Base-by-base conservation (phyloP, 495 filamentous ascomycete genomes). In the Clavariopsis aquatica region DNA sequence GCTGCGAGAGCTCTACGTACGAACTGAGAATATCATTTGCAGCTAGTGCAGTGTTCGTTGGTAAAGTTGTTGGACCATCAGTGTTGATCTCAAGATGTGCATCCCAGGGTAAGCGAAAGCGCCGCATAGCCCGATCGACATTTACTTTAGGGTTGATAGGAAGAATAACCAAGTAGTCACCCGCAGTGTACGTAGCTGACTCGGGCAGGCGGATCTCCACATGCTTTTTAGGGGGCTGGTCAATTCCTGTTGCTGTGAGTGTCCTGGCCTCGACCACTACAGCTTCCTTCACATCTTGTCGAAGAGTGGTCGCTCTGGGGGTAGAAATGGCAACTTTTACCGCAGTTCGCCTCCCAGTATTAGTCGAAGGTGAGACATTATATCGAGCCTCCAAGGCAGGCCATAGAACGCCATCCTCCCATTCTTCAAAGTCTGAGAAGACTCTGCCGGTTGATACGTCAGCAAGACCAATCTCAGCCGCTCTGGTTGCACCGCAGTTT, bases 91-190 rank as follows among this genome's bases (percentile, higher is more conserved):
- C 61, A 7, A 66, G 51, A 20, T 51, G 43, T 1, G 85, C 78
- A 71, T 90, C 87, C 81, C 82, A 85, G 0, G 85, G 79, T 0
- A 91, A 78, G 4, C 81, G 68, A 61, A 80, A 83, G 74, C 73
- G 47, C 9, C 22, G n/a, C 45, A 84, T 73, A 9, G 77, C 79
- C 17, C 85, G 78, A 27, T 78, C 76, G 41, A 90, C 80, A n/a
- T 75, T 82, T 24, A 78, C 75, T 57, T 76, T 77, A 9, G 84
- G 82, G 69, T 91, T 91, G 17, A 88, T 76, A 0, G 89, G 88
- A 0, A 90, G 76, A 9, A 91, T 79, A 1, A 87, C 85, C 0
- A 92, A 79, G 67, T 92, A 90, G 65, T 92, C 89, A 28, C 89
- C 89, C 12, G 84, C 81, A 45, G 79, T 77, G 72, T 91, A 92